Percentiles rank a stretch among this genome's conserved stretches.
Conservation (phyloP, 2,329 filamentous ascomycete genomes). For the Fusarium secorum region DNA sequence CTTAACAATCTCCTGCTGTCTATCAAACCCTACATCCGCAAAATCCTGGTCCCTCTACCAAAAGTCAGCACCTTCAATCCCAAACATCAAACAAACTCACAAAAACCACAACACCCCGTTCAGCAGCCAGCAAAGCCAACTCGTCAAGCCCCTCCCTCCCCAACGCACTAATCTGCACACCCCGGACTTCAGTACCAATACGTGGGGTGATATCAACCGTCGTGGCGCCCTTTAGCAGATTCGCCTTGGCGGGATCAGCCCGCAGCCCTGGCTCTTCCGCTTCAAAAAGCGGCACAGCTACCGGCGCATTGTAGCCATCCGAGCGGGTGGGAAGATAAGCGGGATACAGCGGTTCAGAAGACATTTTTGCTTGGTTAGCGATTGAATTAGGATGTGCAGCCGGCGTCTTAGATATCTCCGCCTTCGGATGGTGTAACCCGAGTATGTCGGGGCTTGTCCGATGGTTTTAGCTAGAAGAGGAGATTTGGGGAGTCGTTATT, state of each 20-base stretch:
- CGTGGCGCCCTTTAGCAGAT: constrained; percentile 29
- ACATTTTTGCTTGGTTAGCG: background rate
- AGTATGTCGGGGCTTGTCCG: constrained; percentile 12
- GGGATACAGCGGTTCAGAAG: constrained; percentile 43
- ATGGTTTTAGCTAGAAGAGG: constrained; percentile 8
- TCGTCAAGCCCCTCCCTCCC: constrained; percentile 41
- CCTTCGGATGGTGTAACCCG: constrained; percentile 12
- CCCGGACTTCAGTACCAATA: constrained; percentile 43
- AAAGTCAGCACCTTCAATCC: background rate
- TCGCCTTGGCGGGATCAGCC: constrained; percentile 40
- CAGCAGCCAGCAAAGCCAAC: constrained; percentile 43
- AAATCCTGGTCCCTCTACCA: constrained; percentile 44
- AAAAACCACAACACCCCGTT: constrained; percentile 46
- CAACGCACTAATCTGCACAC: constrained; percentile 42
- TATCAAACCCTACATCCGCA: constrained; percentile 45
- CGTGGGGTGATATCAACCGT: constrained; percentile 41
- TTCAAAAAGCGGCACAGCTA: constrained; percentile 41
- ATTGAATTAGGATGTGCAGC: background rate
- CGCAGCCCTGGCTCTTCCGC: constrained; percentile 44
- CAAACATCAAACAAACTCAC: constrained; percentile 8
- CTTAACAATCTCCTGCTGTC: constrained; percentile 40
- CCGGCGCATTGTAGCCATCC: constrained; percentile 41
- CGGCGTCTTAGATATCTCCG: constrained; percentile 5
- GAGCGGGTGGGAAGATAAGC: constrained; percentile 46
- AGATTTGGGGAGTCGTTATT: constrained; percentile 19